A percentile compares a stretch with the other conserved stretches of the same genome.
These are phyloP conservation scores for Sporothrix brunneoviolacea DNA, from an alignment of 2,329 filamentous ascomycete genomes.

Conservation along the genomic window DNA sequence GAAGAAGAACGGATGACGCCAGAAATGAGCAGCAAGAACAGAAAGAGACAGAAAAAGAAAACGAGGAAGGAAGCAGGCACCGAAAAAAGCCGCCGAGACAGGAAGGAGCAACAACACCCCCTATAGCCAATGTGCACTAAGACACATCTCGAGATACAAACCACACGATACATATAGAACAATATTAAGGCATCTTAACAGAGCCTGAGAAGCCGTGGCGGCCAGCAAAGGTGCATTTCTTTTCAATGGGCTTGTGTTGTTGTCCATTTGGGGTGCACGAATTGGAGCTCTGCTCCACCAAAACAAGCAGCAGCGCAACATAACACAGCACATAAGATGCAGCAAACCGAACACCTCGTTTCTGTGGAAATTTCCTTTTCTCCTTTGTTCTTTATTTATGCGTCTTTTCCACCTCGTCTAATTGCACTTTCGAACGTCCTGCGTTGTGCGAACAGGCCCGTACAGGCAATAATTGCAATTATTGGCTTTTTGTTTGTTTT, in stretches of 20 bases:
- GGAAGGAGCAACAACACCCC: too few species aligned
- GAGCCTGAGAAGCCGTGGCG: too few species aligned
- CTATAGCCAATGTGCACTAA: too few species aligned
- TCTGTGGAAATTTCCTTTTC: too few species aligned
- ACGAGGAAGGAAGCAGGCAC: background rate
- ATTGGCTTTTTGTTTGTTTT: background rate
- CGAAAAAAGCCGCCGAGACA: background rate
- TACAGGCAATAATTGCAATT: background rate
- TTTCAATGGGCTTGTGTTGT: too few species aligned
- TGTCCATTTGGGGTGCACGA: too few species aligned
- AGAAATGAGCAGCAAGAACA: background rate
- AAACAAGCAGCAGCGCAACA: background rate
- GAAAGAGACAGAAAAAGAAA: background rate
- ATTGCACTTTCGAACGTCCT: conserved; percentile 6
- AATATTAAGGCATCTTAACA: too few species aligned
- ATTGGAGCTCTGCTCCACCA: background rate
- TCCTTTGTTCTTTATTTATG: background rate
- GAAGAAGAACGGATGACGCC: background rate
- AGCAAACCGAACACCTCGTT: too few species aligned
- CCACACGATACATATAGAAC: too few species aligned
- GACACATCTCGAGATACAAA: too few species aligned
- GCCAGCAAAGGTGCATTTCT: too few species aligned
- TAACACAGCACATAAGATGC: background rate
- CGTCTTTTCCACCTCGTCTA: background rate
- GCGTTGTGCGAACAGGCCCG: background rate